These are phyloP conservation scores for Xylaria sp. DNA, from an alignment of 2,329 filamentous ascomycete species.

Conservation along the genomic window DNA sequence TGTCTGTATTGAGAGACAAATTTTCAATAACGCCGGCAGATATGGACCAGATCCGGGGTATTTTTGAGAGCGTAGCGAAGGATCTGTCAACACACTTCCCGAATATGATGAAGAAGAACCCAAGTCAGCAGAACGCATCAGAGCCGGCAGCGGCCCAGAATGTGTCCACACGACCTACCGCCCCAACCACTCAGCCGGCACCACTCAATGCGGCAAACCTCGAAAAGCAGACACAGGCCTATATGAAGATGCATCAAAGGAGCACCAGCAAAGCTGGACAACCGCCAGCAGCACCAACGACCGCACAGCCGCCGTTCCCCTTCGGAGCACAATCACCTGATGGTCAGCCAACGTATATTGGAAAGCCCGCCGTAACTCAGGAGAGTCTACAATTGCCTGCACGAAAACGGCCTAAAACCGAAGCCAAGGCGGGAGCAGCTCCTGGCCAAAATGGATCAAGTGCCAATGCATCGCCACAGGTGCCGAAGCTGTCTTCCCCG, in stretches of 20 bases:
- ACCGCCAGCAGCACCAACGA: constrained; percentile 62
- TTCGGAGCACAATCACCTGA: constrained; percentile 64
- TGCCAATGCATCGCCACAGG: constrained; percentile 54
- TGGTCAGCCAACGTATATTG: constrained; percentile 62
- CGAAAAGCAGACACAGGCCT: constrained; percentile 57
- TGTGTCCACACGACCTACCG: constrained; percentile 38
- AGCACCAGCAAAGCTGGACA: constrained; percentile 54
- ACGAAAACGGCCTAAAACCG: constrained; percentile 61
- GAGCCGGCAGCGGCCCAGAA: constrained; percentile 36
- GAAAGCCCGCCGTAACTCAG: constrained; percentile 57
- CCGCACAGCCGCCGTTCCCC: constrained; percentile 61
- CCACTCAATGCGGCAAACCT: constrained; percentile 55
- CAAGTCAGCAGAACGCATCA: constrained; percentile 36
- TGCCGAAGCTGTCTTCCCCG: constrained; percentile 54
- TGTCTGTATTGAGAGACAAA: constrained; percentile 51
- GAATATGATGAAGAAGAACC: constrained; percentile 39
- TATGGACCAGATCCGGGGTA: constrained; percentile 53
- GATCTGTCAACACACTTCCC: constrained; percentile 46
- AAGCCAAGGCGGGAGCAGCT: constrained; percentile 51
- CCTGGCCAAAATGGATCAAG: constrained; percentile 48
- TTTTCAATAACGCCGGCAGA: constrained; percentile 61
- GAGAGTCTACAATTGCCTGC: constrained; percentile 62
- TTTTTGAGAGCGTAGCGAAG: constrained; percentile 59
- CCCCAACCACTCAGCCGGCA: constrained; percentile 43
- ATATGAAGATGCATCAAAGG: constrained; percentile 54